Evolutionary conservation across 2,329 filamentous ascomycete species (phyloP), one percentile per base, ranked within the genome.

Genomic region (Periconia sp.): DNA sequence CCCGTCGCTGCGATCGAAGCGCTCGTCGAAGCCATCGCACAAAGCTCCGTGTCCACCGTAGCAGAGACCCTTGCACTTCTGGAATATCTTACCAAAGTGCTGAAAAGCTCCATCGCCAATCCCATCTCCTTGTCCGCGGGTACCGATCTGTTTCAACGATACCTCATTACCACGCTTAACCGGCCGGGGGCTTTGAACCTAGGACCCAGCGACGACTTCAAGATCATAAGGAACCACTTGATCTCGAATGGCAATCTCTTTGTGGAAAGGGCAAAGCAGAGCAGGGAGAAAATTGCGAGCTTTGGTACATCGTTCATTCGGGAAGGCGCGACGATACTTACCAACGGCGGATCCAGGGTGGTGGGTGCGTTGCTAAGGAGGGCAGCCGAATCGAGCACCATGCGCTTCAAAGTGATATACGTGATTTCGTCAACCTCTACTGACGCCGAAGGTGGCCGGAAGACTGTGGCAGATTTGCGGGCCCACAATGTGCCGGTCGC

Each of bases 111-210:
- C 18, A 88, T 96, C 49, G 82, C 88, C 8, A 97, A 99, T 76
- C 90, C 92, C 14, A 90, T 97, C 52, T 93, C 92, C 5, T 85
- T 97, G 15, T 92, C 90, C 46, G 94, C 95, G 51, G 94, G 94
- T 66, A 96, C 92, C 55, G 92, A 97, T 73, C 85, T 97, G 54
- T 97, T 99, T 80, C 90, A 94, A 73, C 89, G 93, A 71, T 97
- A 96, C 76, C 85, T 99, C 63, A 88, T 96, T 66, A 86, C 87
- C 52, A 91, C 83, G 18, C 74, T 88, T 63, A 82, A 86, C 71
- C 75, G 81, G 56, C 79, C 83, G 15, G 64, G 66, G 17, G 69
- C 67, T 50, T 52, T 71, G 37, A 68, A 69, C 41, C 70, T 80
- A 7, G 79, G 79, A 19, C 78, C 81, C 1, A 76, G 76, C 10